Evolutionary conservation across 75 land plant genomes (phyloP).

Genomic region (Cupressus sempervirens): DNA sequence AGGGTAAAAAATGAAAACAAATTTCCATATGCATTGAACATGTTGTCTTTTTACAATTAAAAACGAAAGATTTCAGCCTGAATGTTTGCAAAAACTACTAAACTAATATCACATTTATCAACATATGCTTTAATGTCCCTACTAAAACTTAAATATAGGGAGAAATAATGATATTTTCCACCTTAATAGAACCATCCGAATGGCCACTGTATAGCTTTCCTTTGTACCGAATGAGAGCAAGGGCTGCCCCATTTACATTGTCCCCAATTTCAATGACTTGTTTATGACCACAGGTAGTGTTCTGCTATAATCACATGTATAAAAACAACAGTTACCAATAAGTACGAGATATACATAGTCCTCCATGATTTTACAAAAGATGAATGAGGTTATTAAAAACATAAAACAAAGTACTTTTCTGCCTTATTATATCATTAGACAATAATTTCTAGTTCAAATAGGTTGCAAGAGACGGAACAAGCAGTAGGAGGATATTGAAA

Average conservation of each 20-base stretch:
- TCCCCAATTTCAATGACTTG: conserved; percentile 45
- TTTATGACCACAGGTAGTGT: conserved; percentile 51
- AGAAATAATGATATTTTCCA: background rate
- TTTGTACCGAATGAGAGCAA: conserved; percentile 50
- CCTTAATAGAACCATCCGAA: conserved; percentile 68
- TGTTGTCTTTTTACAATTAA: background rate
- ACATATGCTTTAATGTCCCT: background rate
- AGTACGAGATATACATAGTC: background rate
- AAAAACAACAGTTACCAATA: background rate
- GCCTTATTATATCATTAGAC: background rate
- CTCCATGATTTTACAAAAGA: background rate
- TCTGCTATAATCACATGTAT: conserved; percentile 20
- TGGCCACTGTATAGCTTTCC: conserved; percentile 55
- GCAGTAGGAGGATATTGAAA: background rate
- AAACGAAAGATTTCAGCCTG: background rate
- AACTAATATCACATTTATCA: background rate
- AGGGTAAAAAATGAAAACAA: background rate
- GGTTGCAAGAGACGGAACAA: background rate
- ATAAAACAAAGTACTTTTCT: background rate
- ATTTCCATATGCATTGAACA: background rate
- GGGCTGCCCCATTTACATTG: conserved; percentile 41
- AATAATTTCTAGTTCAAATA: background rate
- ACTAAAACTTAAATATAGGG: background rate
- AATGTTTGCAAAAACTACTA: background rate
- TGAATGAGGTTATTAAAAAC: background rate